Evolutionary conservation across 495 filamentous ascomycete species (phyloP), one percentile per base, ranked within the genome.

Genomic region (Annulohypoxylon moriforme): DNA sequence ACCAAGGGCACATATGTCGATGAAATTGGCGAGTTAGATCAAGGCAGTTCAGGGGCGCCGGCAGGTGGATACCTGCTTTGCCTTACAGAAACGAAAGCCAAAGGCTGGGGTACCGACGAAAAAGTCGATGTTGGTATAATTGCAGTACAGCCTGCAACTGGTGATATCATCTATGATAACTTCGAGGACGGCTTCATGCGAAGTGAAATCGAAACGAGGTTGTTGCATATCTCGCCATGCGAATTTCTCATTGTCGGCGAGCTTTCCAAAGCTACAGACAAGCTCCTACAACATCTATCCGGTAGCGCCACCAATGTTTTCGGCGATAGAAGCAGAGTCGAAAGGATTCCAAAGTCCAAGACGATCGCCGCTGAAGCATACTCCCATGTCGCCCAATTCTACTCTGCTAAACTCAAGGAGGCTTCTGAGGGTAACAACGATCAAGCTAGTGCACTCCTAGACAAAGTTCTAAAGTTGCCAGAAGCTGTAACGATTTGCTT

Each of bases 131-230:
- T 98, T 9, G 96, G 96, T 1, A 89, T 99, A 64, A 86, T 99
- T 10, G 96, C 96, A 24, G 96, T 99, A 1, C 96, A 99, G 71
- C 96, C 96, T 22, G 91, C 93, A 0, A 98, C 96, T 0, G 96
- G 96, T 47, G 96, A 98, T 75, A 92, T 99, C 64, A 93, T 98
- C 62, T 96, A 98, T 71, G 96, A 99, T 76, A 90, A 92, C 46
- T 99, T 99, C 71, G 93, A 98, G 72, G 96, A 99, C 74, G 94
- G 96, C 2, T 99, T 98, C 80, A 99, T 98, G 96, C 87, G 96
- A 46, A 93, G 92, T 63, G 96, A 99, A 75, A 92, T 98, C 50
- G 96, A 99, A 81, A 98, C 96, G 0, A 85, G 96, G 42, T 82
- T 99, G 22, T 84, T 99, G 16, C 96, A 99, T 77, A 96, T 99